Percentiles rank a stretch among this genome's conserved stretches.
Evolutionary conservation across 176 grass and related monocot species (phyloP).

Genomic region (Tillandsia fasciculata): DNA sequence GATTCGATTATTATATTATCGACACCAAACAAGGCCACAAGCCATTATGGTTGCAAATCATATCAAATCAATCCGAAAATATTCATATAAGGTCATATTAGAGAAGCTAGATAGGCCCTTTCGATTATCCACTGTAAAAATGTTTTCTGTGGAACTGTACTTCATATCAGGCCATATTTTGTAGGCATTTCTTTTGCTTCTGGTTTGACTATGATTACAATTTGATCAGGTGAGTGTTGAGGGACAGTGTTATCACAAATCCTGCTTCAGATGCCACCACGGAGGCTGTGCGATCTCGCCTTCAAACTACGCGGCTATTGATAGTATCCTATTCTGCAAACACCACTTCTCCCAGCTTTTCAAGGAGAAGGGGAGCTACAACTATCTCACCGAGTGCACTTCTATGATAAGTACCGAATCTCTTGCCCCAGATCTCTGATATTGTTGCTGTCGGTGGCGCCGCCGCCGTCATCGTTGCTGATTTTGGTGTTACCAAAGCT

Average conservation of each 20-base stretch:
- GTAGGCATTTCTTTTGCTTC: not conserved
- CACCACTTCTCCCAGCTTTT: conserved; percentile 5
- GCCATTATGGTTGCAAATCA: too few species aligned
- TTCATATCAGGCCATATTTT: not conserved
- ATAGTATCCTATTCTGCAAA: not conserved
- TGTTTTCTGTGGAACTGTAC: not conserved
- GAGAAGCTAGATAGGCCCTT: too few species aligned
- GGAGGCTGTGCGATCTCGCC: conserved; percentile 1
- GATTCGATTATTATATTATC: too few species aligned
- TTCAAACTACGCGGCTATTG: conserved; percentile 2
- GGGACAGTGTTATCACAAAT: not conserved
- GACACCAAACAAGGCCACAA: too few species aligned
- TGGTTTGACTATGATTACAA: not conserved
- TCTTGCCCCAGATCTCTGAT: too few species aligned
- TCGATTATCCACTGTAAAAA: not conserved
- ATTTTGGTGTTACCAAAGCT: too few species aligned
- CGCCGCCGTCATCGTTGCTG: too few species aligned
- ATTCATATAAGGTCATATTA: too few species aligned
- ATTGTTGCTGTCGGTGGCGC: too few species aligned
- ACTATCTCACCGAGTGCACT: not conserved
- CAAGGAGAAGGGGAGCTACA: conserved; percentile 8
- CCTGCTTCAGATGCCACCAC: not conserved
- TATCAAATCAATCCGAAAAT: too few species aligned
- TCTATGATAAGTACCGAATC: too few species aligned
- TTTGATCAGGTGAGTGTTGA: not conserved